Conservation (phyloP, 2,329 filamentous ascomycete genomes). For the Annulohypoxylon truncatum region DNA sequence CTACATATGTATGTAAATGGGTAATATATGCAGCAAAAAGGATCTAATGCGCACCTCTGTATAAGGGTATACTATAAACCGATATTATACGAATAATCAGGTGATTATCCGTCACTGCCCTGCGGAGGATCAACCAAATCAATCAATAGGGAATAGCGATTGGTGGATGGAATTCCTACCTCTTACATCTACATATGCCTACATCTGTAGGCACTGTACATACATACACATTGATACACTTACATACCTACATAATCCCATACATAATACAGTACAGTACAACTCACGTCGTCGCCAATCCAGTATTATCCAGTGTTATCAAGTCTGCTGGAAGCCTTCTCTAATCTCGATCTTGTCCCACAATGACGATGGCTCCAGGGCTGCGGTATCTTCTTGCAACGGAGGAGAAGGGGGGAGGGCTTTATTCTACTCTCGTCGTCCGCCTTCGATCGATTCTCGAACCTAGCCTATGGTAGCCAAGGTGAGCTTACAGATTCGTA, state of each 20-base stretch:
- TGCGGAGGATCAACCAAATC: slow-evolving; percentile 25
- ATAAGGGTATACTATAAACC: neutral
- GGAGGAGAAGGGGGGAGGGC: neutral
- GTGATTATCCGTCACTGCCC: slow-evolving; percentile 25
- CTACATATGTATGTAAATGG: neutral
- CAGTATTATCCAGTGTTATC: neutral
- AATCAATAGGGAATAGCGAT: slow-evolving; percentile 20
- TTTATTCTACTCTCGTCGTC: slow-evolving; percentile 10
- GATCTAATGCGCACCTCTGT: neutral
- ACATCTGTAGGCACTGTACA: neutral
- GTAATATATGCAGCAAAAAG: neutral
- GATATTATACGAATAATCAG: slow-evolving; percentile 14
- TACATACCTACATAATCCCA: slow-evolving; percentile 1
- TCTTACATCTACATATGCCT: neutral
- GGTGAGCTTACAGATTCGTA: slow-evolving; percentile 6
- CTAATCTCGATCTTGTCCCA: slow-evolving; percentile 42
- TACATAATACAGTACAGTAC: neutral
- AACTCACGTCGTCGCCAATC: slow-evolving; percentile 10
- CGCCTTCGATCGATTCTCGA: slow-evolving; percentile 30
- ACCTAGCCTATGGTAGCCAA: slow-evolving; percentile 15
- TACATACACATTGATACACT: neutral
- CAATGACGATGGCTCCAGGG: slow-evolving; percentile 37
- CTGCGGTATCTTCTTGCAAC: slow-evolving; percentile 19
- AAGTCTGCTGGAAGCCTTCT: neutral
- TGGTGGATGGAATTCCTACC: slow-evolving; percentile 20